Base-by-base conservation (phyloP, 768 basidiomycete species). In the Trametes gibbosa region DNA sequence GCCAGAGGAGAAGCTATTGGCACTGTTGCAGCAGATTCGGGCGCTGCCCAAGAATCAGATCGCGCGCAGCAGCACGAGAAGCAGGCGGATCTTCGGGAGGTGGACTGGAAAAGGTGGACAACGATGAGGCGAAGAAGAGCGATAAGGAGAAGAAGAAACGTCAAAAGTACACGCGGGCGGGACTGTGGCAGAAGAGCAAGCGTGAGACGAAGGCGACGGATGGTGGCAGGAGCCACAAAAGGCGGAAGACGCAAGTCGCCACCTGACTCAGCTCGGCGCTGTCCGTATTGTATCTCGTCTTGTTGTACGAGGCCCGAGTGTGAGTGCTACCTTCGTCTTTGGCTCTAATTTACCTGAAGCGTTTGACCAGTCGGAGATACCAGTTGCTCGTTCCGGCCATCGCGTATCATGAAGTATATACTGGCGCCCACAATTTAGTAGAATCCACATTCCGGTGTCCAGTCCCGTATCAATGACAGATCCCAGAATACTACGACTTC, bases 21-120 rank as follows among this genome's bases (percentile, higher is more conserved):
- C 91, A 39, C 75, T 98, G 39, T 70, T 99, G 70, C 96, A 98
- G 72, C 95, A 98, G 78, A 93, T 98, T 63, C 84, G 90, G 48
- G 92, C 95, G 7, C 73, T 99, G 66, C 77, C 92, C 58, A 98
- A 95, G 74, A 94, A 95, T 68, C 91, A 96, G 74, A 80, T 92
- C 1, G 76, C 71, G 42, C 78, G n/a, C n/a, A 85, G 68, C 76
- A 95, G 68, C 86, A 83, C 67, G 92, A 87, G 72, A 97, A 95
- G 79, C 91, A 98, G 76, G 81, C 77, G 17, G 90, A 88, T 76
- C 81, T 86, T 73, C 83, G 83, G 61, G 83, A 74, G 34, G 84
- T 77, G 65, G 82, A 86, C 66, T 73, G 78, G 65, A 91, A 78
- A 90, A 86, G 75, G 72, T 83, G 10, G 89, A 82, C 65, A 90